These are phyloP conservation scores for Clarireedia homoeocarpa DNA, from an alignment of 2,329 filamentous ascomycete species.

Conservation along the genomic window DNA sequence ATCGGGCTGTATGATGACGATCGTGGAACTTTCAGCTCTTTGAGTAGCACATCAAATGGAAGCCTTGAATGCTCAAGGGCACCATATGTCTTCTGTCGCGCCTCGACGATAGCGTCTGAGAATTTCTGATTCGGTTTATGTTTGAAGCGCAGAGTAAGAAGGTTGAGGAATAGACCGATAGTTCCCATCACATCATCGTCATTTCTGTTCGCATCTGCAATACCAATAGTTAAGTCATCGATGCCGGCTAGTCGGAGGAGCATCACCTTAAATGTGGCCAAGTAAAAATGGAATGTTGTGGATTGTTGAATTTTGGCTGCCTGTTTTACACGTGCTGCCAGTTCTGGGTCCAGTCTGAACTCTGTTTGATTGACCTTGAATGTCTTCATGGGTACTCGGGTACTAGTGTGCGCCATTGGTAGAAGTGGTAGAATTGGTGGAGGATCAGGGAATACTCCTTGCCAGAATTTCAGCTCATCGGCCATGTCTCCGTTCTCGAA, in stretches of 20 bases:
- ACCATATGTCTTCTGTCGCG: constrained; percentile 24
- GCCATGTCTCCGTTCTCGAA: constrained; percentile 25
- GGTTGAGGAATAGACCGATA: constrained; percentile 17
- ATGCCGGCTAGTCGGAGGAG: constrained; percentile 30
- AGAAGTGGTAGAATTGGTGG: constrained; percentile 30
- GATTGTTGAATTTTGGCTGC: constrained; percentile 20
- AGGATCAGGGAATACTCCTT: not conserved
- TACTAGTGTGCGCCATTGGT: constrained; percentile 22
- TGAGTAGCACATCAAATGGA: constrained; percentile 42
- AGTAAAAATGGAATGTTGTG: constrained; percentile 39
- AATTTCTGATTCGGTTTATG: constrained; percentile 17
- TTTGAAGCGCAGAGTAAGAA: constrained; percentile 16
- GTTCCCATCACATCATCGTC: constrained; percentile 25
- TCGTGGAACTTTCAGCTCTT: constrained; percentile 34
- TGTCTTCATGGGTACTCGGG: constrained; percentile 11
- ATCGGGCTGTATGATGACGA: constrained; percentile 26
- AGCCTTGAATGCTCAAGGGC: constrained; percentile 37
- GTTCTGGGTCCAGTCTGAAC: constrained; percentile 12
- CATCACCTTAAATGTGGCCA: constrained; percentile 34
- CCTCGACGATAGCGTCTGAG: constrained; percentile 13
- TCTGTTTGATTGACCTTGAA: constrained; percentile 17
- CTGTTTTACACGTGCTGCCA: constrained; percentile 21
- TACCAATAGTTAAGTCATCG: constrained; percentile 38
- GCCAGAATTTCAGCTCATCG: constrained; percentile 32
- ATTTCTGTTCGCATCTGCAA: constrained; percentile 36